phyloP scores from a whole-genome alignment of 140 eudicot genomes.

The Anethum foeniculum region DNA sequence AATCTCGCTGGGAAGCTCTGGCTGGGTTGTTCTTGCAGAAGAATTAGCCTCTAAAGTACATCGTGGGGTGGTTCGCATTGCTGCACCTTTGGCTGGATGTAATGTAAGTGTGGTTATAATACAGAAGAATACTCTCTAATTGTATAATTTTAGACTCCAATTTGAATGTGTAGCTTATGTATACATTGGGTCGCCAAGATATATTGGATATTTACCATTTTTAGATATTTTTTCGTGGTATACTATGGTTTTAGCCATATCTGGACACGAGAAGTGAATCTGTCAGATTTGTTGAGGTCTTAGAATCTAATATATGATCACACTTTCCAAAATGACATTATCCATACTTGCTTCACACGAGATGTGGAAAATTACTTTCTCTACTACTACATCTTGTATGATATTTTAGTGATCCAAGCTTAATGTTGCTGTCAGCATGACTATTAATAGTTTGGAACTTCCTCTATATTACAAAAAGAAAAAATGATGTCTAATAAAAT shows the following conservation, averaged over 20 bases:
- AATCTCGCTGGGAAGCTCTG: constrained; percentile 60
- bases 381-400: not conserved
- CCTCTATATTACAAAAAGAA: not conserved
- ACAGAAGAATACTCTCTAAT: not conserved
- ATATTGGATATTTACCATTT: not conserved
- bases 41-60: constrained; percentile 43
- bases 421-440: not conserved
- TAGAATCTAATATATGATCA: not conserved
- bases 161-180: not conserved
- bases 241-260: not conserved
- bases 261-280: not conserved
- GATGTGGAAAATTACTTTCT: not conserved
- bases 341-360: not conserved
- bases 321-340: not conserved
- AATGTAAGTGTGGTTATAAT: constrained; percentile 38
- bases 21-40: constrained; percentile 88
- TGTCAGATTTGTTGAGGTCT: not conserved
- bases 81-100: constrained; percentile 89
- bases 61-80: constrained; percentile 65
- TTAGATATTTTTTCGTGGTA: not conserved
- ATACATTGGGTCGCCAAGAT: not conserved
- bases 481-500: not conserved
- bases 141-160: not conserved
- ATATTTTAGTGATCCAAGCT: not conserved
- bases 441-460: not conserved